Evolutionary conservation across 2,329 filamentous ascomycete species (phyloP).

Genomic region (Colletotrichum eremochloae): DNA sequence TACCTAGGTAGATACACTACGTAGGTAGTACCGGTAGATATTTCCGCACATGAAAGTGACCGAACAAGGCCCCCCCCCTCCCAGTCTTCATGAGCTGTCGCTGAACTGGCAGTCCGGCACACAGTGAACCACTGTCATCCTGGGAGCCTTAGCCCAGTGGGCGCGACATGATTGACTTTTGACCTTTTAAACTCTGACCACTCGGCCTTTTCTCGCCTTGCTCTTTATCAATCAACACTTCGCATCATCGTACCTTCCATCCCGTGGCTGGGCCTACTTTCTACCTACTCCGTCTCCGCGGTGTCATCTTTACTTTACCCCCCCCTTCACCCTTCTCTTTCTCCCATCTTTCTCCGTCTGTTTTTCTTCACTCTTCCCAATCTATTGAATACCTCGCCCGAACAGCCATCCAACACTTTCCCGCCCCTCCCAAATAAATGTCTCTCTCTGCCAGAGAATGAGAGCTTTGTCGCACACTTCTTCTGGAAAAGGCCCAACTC

Average conservation of each 20-base stretch:
- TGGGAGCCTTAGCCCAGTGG: conserved; percentile 25
- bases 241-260: conserved; percentile 23
- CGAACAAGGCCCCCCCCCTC: neutral
- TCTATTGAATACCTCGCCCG: neutral
- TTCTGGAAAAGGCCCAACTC: conserved; percentile 38
- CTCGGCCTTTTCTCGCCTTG: neutral
- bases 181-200: conserved; percentile 1
- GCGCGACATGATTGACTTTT: conserved; percentile 13
- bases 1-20: too few relatives aligned
- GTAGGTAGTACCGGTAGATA: too few relatives aligned
- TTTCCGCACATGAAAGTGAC: conserved; percentile 10
- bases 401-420: neutral
- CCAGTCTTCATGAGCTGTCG: conserved; percentile 23
- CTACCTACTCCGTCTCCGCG: neutral
- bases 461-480: conserved; percentile 37
- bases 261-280: conserved; percentile 9
- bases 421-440: conserved; percentile 30
- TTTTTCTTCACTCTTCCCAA: neutral
- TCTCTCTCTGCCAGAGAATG: conserved; percentile 37
- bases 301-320: neutral
- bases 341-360: neutral
- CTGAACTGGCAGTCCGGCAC: conserved; percentile 12
- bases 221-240: conserved; percentile 36
- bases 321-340: neutral
- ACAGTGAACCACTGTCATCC: conserved; percentile 31